Evolutionary conservation across 805 yeast species (phyloP), one percentile per base, ranked within the genome.

Genomic region (Barnettozyma wickerhamii): DNA sequence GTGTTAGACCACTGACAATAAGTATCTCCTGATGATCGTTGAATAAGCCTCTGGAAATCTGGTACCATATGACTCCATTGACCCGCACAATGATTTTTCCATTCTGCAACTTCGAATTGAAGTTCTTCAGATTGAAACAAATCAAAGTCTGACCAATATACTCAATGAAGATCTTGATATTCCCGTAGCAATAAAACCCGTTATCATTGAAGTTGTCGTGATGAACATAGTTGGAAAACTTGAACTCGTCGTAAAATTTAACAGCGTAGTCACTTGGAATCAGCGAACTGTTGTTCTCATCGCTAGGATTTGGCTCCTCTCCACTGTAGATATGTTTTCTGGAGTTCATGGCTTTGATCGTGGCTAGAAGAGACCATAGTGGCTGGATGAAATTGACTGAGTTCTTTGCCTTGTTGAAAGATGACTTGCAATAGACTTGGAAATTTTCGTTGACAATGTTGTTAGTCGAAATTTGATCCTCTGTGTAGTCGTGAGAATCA

Each of bases 41-140:
- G 14, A 65, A 55, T 13, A 67, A 65, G 35, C 78, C 78, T 29
- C 75, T 67, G 0, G 79, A 69, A 2, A 78, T 77, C 52, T 80
- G 86, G 19, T 79, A 74, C 89, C 89, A 82, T 12, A 75, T 69
- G 18, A 81, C 71, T 18, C 86, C 87, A 51, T 82, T 81, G 5
- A 82, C 86, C 40, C 67, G 60, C 10, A 70, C 71, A 34, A 66
- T 62, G 6, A 72, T 55, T 40, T 62, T 71, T 37, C 69, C 68
- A 40, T 67, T 64, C 20, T 41, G 44, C 20, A 41, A 18, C 12
- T 37, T 41, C n/a, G 44, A 41, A 33, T 59, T 56, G 15, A 68
- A 68, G 37, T 74, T 69, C 37, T 69, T 65, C 26, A 77, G 57
- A 43, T 72, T 77, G 48, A 76, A 74, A 2, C 74, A 73, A 28